Conservation (phyloP, 768 basidiomycete species). For the Leccinum arenicola region DNA sequence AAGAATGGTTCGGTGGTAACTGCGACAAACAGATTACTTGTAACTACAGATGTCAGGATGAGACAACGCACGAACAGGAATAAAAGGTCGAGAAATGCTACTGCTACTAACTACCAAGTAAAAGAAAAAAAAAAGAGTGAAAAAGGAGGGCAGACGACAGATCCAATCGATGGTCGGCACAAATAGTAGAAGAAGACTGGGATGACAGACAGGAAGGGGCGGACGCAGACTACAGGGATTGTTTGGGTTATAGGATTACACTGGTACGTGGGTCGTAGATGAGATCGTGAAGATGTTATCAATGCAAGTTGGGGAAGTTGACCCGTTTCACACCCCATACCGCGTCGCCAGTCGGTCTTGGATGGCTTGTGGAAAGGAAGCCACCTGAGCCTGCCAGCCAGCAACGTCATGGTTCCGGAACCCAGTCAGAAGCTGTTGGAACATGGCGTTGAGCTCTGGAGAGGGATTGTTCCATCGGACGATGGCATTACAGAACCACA, state of each 20-base stretch:
- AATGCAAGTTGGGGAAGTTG: neutral
- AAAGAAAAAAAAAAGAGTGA: neutral
- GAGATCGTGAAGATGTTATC: conserved; percentile 15
- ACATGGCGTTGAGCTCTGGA: conserved; percentile 89
- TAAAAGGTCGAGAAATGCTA: conserved; percentile 19
- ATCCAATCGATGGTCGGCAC: conserved; percentile 28
- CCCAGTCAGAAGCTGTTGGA: conserved; percentile 82
- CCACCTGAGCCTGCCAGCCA: conserved; percentile 82
- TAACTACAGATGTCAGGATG: conserved; percentile 31
- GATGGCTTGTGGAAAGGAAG: conserved; percentile 83
- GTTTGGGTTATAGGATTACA: conserved; percentile 15
- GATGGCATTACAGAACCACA: conserved; percentile 99
- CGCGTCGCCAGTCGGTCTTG: conserved; percentile 83
- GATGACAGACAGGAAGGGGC: conserved; percentile 20
- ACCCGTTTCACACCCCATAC: conserved; percentile 70
- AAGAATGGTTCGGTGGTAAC: conserved; percentile 37
- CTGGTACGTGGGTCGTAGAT: conserved; percentile 8
- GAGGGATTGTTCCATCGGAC: conserved; percentile 95
- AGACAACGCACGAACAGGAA: conserved; percentile 24
- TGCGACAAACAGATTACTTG: conserved; percentile 23
- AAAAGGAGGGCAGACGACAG: conserved; percentile 7
- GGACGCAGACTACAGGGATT: conserved; percentile 9
- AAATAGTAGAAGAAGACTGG: conserved; percentile 22
- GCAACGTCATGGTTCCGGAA: conserved; percentile 87
- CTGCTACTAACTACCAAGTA: conserved; percentile 24